Evolutionary conservation across 257 asterid genomes (phyloP), one percentile per base, ranked within the genome.

Genomic region (Ehretia macrophylla): DNA sequence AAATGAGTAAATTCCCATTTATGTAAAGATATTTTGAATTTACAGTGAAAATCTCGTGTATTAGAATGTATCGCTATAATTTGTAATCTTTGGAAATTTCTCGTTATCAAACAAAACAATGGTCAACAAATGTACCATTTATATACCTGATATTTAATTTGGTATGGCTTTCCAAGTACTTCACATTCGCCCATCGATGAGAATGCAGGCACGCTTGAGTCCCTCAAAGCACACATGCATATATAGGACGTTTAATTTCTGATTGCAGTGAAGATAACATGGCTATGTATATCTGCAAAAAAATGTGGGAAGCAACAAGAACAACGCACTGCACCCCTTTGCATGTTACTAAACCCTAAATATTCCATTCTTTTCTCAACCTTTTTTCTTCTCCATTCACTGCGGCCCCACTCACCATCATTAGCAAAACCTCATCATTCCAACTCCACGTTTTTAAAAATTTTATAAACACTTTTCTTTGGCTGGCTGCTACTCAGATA

Each of bases 321-420:
- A 35, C 14, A 62, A 50, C 50, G 37, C 58, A 61, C 44, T 32
- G 55, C 47, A 10, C 11, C 23, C 46, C 52, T 42, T 60, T 77
- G 87, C 87, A 78, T 79, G 85, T 67, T 80, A 63, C 80, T 13
- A 23, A 63, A 56, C 78, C 80, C 85, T 62, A 79, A 76, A 76
- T 72, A 82, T 76, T 76, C 82, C 71, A 14, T 60, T 62, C 68
- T 57, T 56, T 71, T 69, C 56, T 22, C 35, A 22, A n/a, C 27
- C 53, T 22, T 63, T 70, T 68, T 20, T 16, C 45, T 64, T 37
- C 68, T 12, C 58, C 35, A 27, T 53, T 51, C 61, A 53, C 60
- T 59, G 60, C 60, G 32, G 54, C 53, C 75, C 79, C 35, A 27
- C 35, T 27, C 52, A 56, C 70, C 79, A 73, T 82, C 81, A 75